Base-by-base conservation (phyloP, 208 protist species). In the Leishmania guyanensis region DNA sequence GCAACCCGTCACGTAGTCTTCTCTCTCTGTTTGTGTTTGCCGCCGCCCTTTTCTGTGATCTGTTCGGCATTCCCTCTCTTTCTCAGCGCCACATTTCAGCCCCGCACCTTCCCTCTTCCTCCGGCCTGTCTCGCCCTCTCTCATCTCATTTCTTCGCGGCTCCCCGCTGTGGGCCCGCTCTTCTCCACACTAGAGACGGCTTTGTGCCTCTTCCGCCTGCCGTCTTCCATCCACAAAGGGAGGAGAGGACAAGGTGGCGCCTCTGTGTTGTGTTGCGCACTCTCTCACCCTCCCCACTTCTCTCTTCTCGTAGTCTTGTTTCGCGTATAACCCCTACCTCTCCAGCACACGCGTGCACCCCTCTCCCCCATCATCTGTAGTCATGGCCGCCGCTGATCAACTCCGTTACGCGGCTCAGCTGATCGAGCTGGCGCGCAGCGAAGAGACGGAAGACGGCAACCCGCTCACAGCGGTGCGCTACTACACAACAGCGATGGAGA, bases 401-500 rank as follows among this genome's bases (percentile, higher is more conserved):
- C n/a, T 97, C 4, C 50, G 79, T 48, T 79, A 85, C 54, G 92
- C 91, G 3, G 75, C 16, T 48, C 78, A 88, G 80, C 82, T 93
- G 84, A 89, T 97, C 54, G 73, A 91, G 66, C 82, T 82, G 79
- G 93, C 93, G 29, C 86, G 89, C 16, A 75, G 66, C 20, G 91
- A 97, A 75, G 93, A 97, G 82, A 94, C 83, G 2, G 88, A 83
- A 29, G 88, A 89, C 43, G 93, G 93, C n/a, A 94, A 95, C 83
- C 90, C 93, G 46, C 84, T 97, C 62, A 80, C 82, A 3, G 93
- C 92, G 46, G 90, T 87, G 8, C 85, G 86, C 26, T 72, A 89
- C 83, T 97, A 97, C 80, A 89, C 88, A 48, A 93, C 90, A 17
- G 93, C 93, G 33, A 94, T 97, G 86, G 92, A 97, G 74, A 89